Percentiles rank a stretch among this genome's conserved stretches.
Evolutionary conservation across 495 filamentous ascomycete genomes (phyloP).

Genomic region (Baudoinia panamericana): DNA sequence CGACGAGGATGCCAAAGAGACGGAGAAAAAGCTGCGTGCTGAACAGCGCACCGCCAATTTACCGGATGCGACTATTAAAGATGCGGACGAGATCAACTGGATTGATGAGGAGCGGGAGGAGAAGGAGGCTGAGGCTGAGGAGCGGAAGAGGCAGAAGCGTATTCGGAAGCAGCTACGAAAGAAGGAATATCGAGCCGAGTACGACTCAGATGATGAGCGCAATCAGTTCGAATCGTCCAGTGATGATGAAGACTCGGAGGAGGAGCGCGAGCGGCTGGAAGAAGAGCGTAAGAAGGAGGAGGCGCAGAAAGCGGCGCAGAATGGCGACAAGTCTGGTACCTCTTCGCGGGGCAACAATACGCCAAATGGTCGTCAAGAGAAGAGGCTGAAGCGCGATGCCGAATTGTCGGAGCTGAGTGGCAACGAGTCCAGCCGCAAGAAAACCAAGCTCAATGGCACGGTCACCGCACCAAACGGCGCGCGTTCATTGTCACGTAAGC

Average conservation of each 20-base stretch:
- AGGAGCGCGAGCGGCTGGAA: constrained; percentile 51
- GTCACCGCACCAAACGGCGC: constrained; percentile 35
- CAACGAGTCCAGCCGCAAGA: constrained; percentile 85
- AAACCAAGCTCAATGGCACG: constrained; percentile 44
- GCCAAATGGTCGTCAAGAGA: constrained; percentile 60
- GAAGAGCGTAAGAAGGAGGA: constrained; percentile 52
- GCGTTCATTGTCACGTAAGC: constrained; percentile 32
- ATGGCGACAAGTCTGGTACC: constrained; percentile 28
- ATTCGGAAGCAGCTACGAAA: constrained; percentile 65
- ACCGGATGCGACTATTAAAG: constrained; percentile 39
- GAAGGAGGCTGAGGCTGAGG: constrained; percentile 52
- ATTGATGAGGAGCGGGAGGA: constrained; percentile 64
- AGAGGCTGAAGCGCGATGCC: constrained; percentile 63
- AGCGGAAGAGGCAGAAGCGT: constrained; percentile 56
- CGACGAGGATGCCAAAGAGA: constrained; percentile 53
- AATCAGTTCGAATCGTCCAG: constrained; percentile 17
- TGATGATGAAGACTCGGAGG: constrained; percentile 30
- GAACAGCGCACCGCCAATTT: constrained; percentile 80
- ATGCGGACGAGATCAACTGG: constrained; percentile 65
- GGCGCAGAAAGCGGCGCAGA: constrained; percentile 30
- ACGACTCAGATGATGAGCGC: constrained; percentile 43
- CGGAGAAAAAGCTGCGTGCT: constrained; percentile 69
- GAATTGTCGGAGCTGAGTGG: constrained; percentile 80
- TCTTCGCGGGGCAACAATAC: constrained; percentile 58
- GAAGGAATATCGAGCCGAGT: constrained; percentile 72